Evolutionary conservation across 2,329 filamentous ascomycete species (phyloP).

Genomic region (Knoxdaviesia proteae): DNA sequence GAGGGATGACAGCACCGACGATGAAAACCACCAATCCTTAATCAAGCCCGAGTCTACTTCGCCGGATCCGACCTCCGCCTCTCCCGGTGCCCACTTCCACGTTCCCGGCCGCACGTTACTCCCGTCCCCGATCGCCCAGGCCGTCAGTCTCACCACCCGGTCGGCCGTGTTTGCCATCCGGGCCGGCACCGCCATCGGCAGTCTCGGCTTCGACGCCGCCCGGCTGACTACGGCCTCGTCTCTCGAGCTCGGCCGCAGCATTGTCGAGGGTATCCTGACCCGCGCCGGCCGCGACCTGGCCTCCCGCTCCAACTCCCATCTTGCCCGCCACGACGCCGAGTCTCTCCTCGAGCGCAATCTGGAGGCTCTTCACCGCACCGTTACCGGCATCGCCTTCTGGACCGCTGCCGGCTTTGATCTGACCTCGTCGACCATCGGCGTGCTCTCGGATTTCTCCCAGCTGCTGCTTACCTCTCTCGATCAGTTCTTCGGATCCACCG

Average conservation of each 20-base stretch:
- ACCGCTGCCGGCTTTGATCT: constrained; percentile 39
- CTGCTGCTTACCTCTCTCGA: constrained; percentile 38
- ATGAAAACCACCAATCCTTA: too few species aligned
- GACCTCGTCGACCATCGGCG: constrained; percentile 31
- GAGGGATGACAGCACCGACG: too few species aligned
- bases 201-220: constrained; percentile 29
- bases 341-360: constrained; percentile 34
- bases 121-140: constrained; percentile 33
- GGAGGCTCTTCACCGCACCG: constrained; percentile 32
- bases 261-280: constrained; percentile 32
- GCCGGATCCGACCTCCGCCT: background rate
- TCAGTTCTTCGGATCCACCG: constrained; percentile 46
- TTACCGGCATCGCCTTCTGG: constrained; percentile 38
- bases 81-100: background rate
- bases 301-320: constrained; percentile 20
- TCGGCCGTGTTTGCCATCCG: constrained; percentile 37
- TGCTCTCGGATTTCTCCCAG: constrained; percentile 34
- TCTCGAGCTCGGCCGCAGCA: constrained; percentile 31
- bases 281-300: constrained; percentile 27
- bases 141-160: constrained; percentile 37
- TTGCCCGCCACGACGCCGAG: constrained; percentile 31
- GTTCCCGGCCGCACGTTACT: constrained; percentile 23
- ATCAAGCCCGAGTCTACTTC: background rate
- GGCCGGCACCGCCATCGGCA: constrained; percentile 27
- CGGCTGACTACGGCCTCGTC: constrained; percentile 34